Conservation (phyloP, 768 basidiomycete species). For the Gloeostereum incarnatum region DNA sequence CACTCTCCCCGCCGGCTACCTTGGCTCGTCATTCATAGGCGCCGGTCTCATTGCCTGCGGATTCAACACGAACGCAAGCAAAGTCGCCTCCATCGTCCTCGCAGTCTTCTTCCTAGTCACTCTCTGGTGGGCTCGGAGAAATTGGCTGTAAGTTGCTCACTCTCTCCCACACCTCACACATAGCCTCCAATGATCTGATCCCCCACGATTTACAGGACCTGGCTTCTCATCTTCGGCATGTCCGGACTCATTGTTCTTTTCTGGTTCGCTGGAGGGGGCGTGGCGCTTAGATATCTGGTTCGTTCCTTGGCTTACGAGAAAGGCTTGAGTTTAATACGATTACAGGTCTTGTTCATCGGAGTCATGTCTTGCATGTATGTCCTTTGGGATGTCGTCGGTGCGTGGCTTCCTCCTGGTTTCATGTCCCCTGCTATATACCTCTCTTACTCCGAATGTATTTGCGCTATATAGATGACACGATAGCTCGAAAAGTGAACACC, state of each 20-base stretch:
- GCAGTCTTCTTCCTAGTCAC: constrained; percentile 84
- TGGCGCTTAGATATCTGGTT: constrained; percentile 73
- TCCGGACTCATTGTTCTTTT: constrained; percentile 69
- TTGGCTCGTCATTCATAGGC: constrained; percentile 8
- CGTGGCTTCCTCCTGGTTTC: constrained; percentile 11
- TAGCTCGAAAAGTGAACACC: constrained; percentile 75
- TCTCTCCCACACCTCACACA: too few species aligned
- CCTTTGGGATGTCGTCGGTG: constrained; percentile 82
- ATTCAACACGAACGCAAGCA: constrained; percentile 84
- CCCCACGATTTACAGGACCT: constrained; percentile 39
- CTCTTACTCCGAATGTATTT: neutral
- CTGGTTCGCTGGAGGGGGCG: constrained; percentile 73
- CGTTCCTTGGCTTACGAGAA: constrained; percentile 11
- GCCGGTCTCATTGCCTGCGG: constrained; percentile 59
- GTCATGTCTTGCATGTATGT: constrained; percentile 85
- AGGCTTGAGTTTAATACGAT: neutral
- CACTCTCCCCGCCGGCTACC: constrained; percentile 54
- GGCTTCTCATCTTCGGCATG: constrained; percentile 74
- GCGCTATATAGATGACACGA: constrained; percentile 80
- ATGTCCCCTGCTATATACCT: neutral
- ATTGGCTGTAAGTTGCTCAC: constrained; percentile 48
- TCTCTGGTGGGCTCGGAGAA: constrained; percentile 79
- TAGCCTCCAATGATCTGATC: constrained; percentile 2
- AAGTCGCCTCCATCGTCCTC: constrained; percentile 70
- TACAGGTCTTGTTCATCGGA: constrained; percentile 71